These are phyloP conservation scores for Cytospora mali DNA, from an alignment of 2,329 filamentous ascomycete genomes.

Conservation along the genomic window DNA sequence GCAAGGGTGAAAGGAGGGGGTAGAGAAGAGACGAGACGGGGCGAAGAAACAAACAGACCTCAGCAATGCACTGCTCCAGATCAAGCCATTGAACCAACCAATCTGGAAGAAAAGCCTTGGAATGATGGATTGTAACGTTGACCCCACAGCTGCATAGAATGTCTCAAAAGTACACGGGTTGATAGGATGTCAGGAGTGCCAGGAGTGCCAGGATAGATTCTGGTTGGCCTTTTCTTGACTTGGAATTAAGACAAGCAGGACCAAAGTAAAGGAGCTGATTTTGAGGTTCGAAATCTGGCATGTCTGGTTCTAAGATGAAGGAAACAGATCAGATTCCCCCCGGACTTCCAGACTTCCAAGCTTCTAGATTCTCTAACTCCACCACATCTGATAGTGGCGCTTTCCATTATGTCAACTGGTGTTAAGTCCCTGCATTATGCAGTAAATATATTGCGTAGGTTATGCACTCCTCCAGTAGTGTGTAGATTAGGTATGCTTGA, in stretches of 20 bases:
- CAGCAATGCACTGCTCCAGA: not conserved
- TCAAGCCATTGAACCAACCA: not conserved
- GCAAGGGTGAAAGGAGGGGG: not conserved
- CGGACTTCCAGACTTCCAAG: not conserved
- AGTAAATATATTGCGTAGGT: not conserved
- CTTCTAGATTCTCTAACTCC: not conserved
- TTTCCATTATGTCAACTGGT: no score
- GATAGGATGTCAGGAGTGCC: not conserved
- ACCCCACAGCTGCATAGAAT: slow-evolving; percentile 11
- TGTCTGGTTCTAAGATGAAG: no score
- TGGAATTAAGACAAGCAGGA: no score
- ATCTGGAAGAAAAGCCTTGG: not conserved
- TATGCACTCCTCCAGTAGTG: not conserved
- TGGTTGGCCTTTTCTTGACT: not conserved
- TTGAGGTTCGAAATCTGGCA: no score
- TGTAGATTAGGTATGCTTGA: not conserved
- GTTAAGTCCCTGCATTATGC: not conserved
- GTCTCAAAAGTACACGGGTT: slow-evolving; percentile 10
- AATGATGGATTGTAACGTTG: not conserved
- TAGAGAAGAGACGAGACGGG: not conserved
- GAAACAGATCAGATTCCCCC: not conserved
- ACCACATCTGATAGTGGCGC: not conserved
- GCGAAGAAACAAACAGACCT: not conserved
- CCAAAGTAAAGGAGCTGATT: no score
- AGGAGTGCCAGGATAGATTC: not conserved